Percentiles rank a stretch among this genome's conserved stretches.
phyloP scores from a whole-genome alignment of 352 stramenopile species.

The Phytopythium mirpurense region DNA sequence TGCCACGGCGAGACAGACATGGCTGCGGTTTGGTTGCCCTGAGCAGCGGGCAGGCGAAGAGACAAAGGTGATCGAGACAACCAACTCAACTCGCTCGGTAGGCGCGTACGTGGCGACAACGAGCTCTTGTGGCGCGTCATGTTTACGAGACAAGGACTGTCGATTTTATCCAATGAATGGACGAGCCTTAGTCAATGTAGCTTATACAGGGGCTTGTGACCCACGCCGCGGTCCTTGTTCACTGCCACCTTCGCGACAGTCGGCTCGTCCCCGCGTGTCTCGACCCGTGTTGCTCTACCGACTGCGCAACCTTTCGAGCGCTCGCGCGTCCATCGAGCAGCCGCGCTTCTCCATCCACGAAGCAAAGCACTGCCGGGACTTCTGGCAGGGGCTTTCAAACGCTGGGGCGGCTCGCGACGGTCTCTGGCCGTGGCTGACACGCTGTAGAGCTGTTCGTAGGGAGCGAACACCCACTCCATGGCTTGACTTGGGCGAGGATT shows the following conservation, averaged over 20 bases:
- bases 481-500: background rate
- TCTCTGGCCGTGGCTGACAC: background rate
- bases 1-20: no score
- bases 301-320: background rate
- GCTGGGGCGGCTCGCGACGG: background rate
- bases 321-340: background rate
- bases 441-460: constrained; percentile 4
- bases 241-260: background rate
- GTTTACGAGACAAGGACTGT: background rate
- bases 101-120: background rate
- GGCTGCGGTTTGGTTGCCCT: no score
- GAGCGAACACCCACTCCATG: constrained; percentile 5
- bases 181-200: background rate
- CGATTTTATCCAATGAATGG: background rate
- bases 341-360: background rate
- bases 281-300: background rate
- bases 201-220: no score
- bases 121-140: background rate
- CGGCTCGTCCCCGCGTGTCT: background rate
- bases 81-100: no score
- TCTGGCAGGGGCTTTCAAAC: background rate
- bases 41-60: no score
- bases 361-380: no score
- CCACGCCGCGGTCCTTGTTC: no score
- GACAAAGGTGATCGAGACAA: no score